Evolutionary conservation across 306 rosid species (phyloP), one percentile per base, ranked within the genome.

Genomic region (Mucuna pruriens): DNA sequence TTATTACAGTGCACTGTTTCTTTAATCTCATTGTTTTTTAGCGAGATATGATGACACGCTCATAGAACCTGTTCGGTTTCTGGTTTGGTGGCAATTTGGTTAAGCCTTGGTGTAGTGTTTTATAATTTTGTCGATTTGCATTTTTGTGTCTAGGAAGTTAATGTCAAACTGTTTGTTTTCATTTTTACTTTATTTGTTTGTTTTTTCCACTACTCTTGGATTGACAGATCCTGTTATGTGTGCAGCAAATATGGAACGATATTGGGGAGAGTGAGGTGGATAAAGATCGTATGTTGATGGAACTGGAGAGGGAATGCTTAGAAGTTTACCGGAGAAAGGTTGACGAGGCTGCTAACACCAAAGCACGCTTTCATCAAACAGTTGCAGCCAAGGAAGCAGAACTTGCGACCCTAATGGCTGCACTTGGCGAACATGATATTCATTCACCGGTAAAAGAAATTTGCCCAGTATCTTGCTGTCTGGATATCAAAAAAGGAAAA

Each of bases 361-460:
- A 93, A 88, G 98, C 99, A 22, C 93, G 94, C 45, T 94, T 93
- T 79, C 96, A 95, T 85, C 99, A 95, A 72, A 90, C 92, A 0
- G 94, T 93, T 73, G 96, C 97, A 0, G 89, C 98, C 67, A 93
- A 93, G 89, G 99, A 95, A 85, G 99, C 99, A 2, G 98, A 95
- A 86, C 90, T 95, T 79, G 98, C 99, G 9, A 95, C 98, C 19
- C 91, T 95, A 45, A 73, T 88, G 79, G 99, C 98, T 86, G 78
- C 94, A 9, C 96, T 95, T n/a, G 99, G 99, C 5, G 98, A 95
- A 77, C 95, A 93, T 39, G 92, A 83, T 80, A 55, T 90, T 84
- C 85, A 83, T 63, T 95, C 98, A 3, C 93, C 92, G 89, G 99
- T 95, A 93, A 62, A 45, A 39, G 16, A 4, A 25, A 23, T 11